phyloP scores from a whole-genome alignment of 768 basidiomycete species.

The Rubroboletus pulcherrimus region DNA sequence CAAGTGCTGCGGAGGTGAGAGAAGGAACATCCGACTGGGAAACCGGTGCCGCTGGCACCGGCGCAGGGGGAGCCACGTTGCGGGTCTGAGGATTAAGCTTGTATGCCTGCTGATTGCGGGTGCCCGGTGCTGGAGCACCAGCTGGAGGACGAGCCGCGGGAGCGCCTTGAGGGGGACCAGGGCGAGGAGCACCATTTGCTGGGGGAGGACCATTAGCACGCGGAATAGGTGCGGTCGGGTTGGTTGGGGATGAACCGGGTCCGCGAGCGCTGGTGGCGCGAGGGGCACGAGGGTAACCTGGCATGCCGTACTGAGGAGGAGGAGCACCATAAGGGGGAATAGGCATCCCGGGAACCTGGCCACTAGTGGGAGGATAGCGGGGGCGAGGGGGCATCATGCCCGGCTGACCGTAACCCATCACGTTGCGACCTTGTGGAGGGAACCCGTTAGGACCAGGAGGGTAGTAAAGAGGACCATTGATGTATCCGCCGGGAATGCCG shows the following conservation, averaged over 20 bases:
- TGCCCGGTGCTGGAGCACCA: slow-evolving; percentile 43
- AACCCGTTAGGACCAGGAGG: slow-evolving; percentile 73
- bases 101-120: slow-evolving; percentile 32
- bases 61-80: slow-evolving; percentile 33
- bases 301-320: slow-evolving; percentile 74
- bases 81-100: slow-evolving; percentile 36
- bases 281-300: slow-evolving; percentile 57
- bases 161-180: slow-evolving; percentile 36
- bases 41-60: slow-evolving; percentile 34
- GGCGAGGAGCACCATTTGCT: slow-evolving; percentile 51
- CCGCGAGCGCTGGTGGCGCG: slow-evolving; percentile 65
- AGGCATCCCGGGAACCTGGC: slow-evolving; percentile 73
- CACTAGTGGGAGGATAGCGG: slow-evolving; percentile 70
- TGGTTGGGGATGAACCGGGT: slow-evolving; percentile 67
- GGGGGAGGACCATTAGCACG: slow-evolving; percentile 62
- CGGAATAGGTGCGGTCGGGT: slow-evolving; percentile 57
- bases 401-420: slow-evolving; percentile 80
- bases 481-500: slow-evolving; percentile 59
- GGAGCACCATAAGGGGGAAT: slow-evolving; percentile 71
- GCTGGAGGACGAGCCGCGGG: slow-evolving; percentile 44
- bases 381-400: slow-evolving; percentile 87
- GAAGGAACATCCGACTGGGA: slow-evolving; percentile 49
- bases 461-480: slow-evolving; percentile 59
- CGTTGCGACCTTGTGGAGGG: slow-evolving; percentile 64
- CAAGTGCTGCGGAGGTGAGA: slow-evolving; percentile 61